Evolutionary conservation across 83 land plant species (phyloP).

Genomic region (Picea engelmannii): DNA sequence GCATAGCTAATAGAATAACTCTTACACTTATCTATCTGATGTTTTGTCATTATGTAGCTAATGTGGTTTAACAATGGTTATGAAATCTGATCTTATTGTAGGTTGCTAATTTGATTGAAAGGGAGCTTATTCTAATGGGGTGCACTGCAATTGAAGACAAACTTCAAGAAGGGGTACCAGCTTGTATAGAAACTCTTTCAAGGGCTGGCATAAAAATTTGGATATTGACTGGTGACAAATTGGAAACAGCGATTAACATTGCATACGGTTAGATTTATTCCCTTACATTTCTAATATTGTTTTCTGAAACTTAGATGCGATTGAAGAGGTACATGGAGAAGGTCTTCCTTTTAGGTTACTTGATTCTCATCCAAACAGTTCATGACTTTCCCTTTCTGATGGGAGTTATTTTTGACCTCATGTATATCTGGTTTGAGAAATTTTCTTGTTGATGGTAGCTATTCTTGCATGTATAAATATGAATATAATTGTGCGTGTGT

Average conservation of each 20-base stretch:
- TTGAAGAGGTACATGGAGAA: neutral
- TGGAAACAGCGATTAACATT: constrained; percentile 99
- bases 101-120: constrained; percentile 97
- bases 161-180: constrained; percentile 98
- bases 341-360: neutral
- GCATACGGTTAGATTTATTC: constrained; percentile 75
- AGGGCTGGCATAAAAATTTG: constrained; percentile 98
- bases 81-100: constrained; percentile 24
- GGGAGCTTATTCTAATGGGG: constrained; percentile 90
- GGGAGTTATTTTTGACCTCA: neutral
- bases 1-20: too few relatives aligned
- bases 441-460: neutral
- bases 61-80: neutral
- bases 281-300: constrained; percentile 6
- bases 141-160: constrained; percentile 98
- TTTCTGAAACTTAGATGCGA: neutral
- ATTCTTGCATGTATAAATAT: too few relatives aligned
- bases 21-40: neutral
- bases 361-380: neutral
- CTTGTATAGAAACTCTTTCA: constrained; percentile 95
- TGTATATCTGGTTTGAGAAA: neutral
- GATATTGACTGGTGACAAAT: constrained; percentile 97
- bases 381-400: neutral
- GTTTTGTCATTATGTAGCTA: neutral
- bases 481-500: too few relatives aligned